Conservation (phyloP, 768 basidiomycete genomes). For the Rhodotorula kratochvilovae region DNA sequence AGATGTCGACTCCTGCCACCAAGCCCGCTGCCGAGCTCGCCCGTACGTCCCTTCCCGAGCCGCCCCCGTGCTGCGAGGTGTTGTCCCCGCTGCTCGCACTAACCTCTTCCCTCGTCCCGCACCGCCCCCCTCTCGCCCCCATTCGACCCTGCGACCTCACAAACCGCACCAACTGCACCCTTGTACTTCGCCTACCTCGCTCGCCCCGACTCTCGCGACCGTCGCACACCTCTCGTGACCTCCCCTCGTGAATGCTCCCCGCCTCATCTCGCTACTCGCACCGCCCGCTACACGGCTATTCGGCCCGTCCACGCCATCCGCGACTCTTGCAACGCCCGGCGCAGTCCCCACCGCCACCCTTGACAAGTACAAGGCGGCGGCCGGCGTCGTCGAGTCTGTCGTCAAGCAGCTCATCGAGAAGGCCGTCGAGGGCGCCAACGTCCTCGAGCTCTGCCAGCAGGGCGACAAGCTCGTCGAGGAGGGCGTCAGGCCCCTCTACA, state of each 20-base stretch:
- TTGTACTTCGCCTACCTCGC: not conserved
- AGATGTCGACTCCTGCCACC: constrained; percentile 8
- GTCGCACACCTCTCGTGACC: not conserved
- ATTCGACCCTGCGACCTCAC: too few species aligned
- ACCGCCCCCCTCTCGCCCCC: not conserved
- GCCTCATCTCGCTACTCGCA: not conserved
- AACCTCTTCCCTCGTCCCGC: not conserved
- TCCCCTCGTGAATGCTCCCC: not conserved
- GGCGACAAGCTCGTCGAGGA: constrained; percentile 90
- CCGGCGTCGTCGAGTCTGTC: constrained; percentile 79
- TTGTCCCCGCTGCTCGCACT: not conserved
- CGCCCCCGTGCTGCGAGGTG: not conserved
- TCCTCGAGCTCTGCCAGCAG: constrained; percentile 80
- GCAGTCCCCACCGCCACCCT: constrained; percentile 38
- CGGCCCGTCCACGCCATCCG: not conserved
- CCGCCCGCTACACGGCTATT: not conserved
- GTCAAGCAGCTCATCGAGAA: constrained; percentile 77
- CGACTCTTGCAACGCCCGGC: too few species aligned
- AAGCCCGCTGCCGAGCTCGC: constrained; percentile 3
- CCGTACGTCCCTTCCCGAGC: constrained; percentile 2
- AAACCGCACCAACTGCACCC: not conserved
- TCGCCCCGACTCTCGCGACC: not conserved
- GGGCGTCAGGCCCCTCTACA: constrained; percentile 77
- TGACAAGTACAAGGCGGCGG: constrained; percentile 66
- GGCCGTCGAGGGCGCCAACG: constrained; percentile 72